Evolutionary conservation across 23 red algal species (phyloP).

Genomic region (Cyanidiococcus yangmingshanensis): DNA sequence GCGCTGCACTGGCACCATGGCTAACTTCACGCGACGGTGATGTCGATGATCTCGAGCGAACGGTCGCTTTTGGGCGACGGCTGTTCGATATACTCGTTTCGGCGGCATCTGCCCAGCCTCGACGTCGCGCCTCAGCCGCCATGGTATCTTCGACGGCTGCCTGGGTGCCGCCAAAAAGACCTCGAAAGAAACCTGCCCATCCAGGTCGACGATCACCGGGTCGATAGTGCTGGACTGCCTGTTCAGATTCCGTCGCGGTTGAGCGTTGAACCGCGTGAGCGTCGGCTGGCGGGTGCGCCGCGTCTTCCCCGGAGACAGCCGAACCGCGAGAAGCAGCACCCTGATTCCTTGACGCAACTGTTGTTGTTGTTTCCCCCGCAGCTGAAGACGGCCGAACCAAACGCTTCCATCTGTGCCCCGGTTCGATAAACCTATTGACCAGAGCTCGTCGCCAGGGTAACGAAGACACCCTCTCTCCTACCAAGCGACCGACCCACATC

Average conservation of each 20-base stretch:
- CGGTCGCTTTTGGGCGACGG: background rate
- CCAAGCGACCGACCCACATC: too few species aligned
- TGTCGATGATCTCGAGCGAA: background rate
- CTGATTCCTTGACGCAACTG: too few species aligned
- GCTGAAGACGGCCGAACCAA: too few species aligned
- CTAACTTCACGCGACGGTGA: background rate
- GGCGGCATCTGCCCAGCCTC: background rate
- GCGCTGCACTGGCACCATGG: background rate
- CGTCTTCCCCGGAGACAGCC: too few species aligned
- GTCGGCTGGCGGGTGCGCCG: too few species aligned
- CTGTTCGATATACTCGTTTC: background rate
- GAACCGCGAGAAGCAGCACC: too few species aligned
- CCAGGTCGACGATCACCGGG: conserved; percentile 3
- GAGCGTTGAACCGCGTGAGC: background rate
- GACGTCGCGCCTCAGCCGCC: conserved; percentile 47
- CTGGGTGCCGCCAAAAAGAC: conserved; percentile 59
- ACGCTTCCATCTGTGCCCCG: too few species aligned
- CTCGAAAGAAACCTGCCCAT: conserved; percentile 57
- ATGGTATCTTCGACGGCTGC: conserved; percentile 67
- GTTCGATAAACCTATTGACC: too few species aligned
- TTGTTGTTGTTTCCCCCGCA: too few species aligned
- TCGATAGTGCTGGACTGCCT: background rate
- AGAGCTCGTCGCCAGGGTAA: too few species aligned
- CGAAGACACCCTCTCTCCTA: too few species aligned
- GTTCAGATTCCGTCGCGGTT: too few species aligned